A percentile compares a stretch with the other conserved stretches of the same genome.
Conservation (phyloP, 371 early-diverging fungal genomes). For the Vairimorpha necatrix region DNA sequence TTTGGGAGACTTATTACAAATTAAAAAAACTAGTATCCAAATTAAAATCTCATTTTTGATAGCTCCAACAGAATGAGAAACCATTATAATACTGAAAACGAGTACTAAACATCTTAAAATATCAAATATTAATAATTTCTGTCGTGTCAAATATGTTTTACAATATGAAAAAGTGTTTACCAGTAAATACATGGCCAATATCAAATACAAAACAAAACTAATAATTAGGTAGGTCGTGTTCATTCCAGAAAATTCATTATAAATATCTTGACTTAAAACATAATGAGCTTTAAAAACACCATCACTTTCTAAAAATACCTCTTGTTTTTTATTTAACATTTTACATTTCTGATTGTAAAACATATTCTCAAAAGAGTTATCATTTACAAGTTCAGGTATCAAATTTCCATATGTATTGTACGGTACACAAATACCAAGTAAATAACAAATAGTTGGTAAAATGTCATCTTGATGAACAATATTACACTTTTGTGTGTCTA, state of each 20-base stretch:
- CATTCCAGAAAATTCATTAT: neutral
- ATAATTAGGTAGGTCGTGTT: neutral
- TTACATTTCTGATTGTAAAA: conserved; percentile 25
- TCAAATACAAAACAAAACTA: neutral
- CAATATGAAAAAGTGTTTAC: too few species aligned
- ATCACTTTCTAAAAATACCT: neutral
- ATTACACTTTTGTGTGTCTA: neutral
- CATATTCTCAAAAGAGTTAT: conserved; percentile 7
- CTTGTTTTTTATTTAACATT: neutral
- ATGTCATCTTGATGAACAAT: conserved; percentile 64
- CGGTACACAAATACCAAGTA: conserved; percentile 58
- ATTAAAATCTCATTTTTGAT: conserved; percentile 7
- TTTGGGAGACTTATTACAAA: neutral
- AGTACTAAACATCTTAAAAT: neutral
- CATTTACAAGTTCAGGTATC: conserved; percentile 53
- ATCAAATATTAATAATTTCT: neutral
- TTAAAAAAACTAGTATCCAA: conserved; percentile 2
- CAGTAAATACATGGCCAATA: too few species aligned
- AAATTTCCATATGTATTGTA: conserved; percentile 57
- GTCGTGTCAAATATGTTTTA: too few species aligned
- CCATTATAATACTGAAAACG: conserved; percentile 22
- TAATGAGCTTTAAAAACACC: neutral
- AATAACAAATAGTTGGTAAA: conserved; percentile 60
- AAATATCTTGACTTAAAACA: neutral
- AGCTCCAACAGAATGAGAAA: neutral